Base-by-base conservation (phyloP, 768 basidiomycete genomes). In the Pleurotus salmoneostramineus region DNA sequence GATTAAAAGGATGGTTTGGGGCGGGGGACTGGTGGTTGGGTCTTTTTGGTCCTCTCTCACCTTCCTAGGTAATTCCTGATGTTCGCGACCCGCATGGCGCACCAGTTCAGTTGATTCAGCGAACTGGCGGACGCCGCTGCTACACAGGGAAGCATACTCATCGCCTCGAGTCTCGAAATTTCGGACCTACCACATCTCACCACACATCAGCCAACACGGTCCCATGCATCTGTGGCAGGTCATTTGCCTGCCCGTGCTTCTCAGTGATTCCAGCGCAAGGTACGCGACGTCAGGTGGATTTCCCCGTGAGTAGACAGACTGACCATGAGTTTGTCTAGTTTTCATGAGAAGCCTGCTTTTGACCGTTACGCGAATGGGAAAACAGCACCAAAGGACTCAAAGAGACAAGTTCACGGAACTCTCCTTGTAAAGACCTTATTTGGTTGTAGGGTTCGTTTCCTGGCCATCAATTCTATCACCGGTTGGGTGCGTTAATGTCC, bases 201-300 rank as follows among this genome's bases (percentile, higher is more conserved):
- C 44, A 45, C 44, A 45, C 44, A 45, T 45, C n/a, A 40, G n/a
- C 21, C 37, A 40, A 10, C 37, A 45, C 40, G n/a, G n/a, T 8
- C 10, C 44, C 44, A 45, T 55, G 50, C 14, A 51, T 51, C 14
- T 51, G 6, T 27, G 21, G 21, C 50, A 31, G 50, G 50, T 45
- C 33, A 35, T 55, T 55, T 43, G n/a, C 35, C 21, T 27, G 21
- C 21, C 21, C 21, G 37, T 55, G 52, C 52, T 55, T 55, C 52
- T 55, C 43, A 45, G 52, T 27, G 52, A 55, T 55, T 55, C 52
- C 52, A 55, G 40, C 52, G 40, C 40, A 27, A 40, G 52, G 52
- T 55, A 55, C 52, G 52, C 43, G 52, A 40, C 52, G 40, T 55
- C 52, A 55, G 52, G 52, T 55, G 52, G 17, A 11, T 32, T 34